Conservation (phyloP, 208 protist genomes). For the Naegleria gruberi region DNA sequence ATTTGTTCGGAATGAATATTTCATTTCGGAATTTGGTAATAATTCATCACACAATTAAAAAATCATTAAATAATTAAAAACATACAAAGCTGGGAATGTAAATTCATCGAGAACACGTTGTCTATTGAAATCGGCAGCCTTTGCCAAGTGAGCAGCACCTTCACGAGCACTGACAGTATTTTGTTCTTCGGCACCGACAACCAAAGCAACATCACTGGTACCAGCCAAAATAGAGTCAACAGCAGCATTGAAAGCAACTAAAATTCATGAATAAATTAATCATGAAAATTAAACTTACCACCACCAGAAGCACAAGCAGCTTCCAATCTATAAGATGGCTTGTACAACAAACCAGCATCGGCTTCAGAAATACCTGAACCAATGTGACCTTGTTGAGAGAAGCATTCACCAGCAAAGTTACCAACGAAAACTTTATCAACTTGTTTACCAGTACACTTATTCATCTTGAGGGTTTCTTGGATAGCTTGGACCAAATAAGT, state of each 20-base stretch:
- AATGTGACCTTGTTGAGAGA: conserved; percentile 71
- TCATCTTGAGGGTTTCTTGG: conserved; percentile 50
- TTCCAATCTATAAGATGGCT: conserved; percentile 67
- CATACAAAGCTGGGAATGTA: conserved; percentile 80
- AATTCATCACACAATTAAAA: too few relatives aligned
- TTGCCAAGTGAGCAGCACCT: conserved; percentile 74
- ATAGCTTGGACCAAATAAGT: conserved; percentile 56
- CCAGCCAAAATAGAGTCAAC: conserved; percentile 42
- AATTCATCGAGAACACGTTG: conserved; percentile 77
- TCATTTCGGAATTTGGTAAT: too few relatives aligned
- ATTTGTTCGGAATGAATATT: too few relatives aligned
- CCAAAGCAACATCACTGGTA: conserved; percentile 52
- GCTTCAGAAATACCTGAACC: conserved; percentile 57
- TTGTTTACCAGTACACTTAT: conserved; percentile 42
- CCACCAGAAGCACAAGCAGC: conserved; percentile 76
- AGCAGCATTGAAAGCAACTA: conserved; percentile 18
- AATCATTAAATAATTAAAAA: too few relatives aligned
- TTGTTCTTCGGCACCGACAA: conserved; percentile 72
- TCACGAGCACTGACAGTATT: conserved; percentile 64
- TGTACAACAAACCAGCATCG: conserved; percentile 53
- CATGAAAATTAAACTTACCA: conserved; percentile 50
- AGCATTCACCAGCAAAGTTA: conserved; percentile 75
- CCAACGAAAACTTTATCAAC: conserved; percentile 65
- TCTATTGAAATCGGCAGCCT: conserved; percentile 64
- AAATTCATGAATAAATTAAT: conserved; percentile 35